A percentile compares a stretch with the other conserved stretches of the same genome.
phyloP scores from a whole-genome alignment of 768 basidiomycete genomes.

The Dioszegia aurantiaca region DNA sequence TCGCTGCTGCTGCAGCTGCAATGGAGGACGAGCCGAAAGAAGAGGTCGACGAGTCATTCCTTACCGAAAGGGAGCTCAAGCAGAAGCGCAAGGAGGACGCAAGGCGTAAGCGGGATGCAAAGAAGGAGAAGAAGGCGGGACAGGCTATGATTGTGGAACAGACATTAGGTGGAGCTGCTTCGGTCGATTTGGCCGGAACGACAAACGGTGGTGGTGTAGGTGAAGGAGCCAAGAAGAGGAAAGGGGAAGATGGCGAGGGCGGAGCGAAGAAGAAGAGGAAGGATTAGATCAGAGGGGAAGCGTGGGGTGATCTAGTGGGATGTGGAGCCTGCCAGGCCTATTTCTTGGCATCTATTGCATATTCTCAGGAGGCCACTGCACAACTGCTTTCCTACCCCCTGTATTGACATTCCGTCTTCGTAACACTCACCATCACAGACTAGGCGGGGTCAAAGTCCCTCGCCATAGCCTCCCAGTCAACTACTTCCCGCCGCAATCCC shows the following conservation, averaged over 20 bases:
- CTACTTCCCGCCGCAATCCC: background rate
- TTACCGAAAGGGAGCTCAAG: conserved; percentile 31
- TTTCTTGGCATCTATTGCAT: too few relatives aligned
- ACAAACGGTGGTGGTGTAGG: too few relatives aligned
- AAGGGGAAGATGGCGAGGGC: conserved; percentile 48
- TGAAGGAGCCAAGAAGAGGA: conserved; percentile 34
- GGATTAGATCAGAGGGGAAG: background rate
- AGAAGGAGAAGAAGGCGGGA: conserved; percentile 42
- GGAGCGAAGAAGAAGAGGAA: conserved; percentile 40
- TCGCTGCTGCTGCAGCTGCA: conserved; percentile 13
- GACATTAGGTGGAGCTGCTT: conserved; percentile 22
- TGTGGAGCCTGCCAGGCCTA: too few relatives aligned
- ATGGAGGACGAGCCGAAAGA: conserved; percentile 12
- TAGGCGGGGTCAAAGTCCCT: conserved; percentile 2
- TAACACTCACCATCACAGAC: background rate
- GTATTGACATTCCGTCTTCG: background rate
- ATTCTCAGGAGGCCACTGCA: too few relatives aligned
- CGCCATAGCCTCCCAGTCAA: conserved; percentile 11
- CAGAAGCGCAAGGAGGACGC: conserved; percentile 30
- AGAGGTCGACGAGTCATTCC: conserved; percentile 29
- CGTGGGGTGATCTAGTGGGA: too few relatives aligned
- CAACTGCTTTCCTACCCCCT: background rate
- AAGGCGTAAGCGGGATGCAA: conserved; percentile 30
- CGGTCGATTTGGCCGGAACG: conserved; percentile 13
- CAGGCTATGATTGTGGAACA: conserved; percentile 22